Evolutionary conservation across 495 filamentous ascomycete species (phyloP).

Genomic region (Aspergillus sclerotioniger): DNA sequence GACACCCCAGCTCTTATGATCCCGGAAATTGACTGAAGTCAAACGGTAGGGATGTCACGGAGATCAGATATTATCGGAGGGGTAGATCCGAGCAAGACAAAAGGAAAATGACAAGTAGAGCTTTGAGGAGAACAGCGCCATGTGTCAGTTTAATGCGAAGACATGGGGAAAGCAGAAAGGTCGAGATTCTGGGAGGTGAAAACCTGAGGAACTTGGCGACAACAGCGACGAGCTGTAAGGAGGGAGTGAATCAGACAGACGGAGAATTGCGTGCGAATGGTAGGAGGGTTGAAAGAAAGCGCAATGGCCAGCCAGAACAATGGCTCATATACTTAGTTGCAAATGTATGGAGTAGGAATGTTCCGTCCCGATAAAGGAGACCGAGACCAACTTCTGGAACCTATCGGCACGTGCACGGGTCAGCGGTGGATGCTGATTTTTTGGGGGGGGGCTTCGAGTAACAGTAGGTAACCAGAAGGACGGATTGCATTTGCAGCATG

Average conservation of each 20-base stretch:
- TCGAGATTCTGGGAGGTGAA: slow-evolving; percentile 9
- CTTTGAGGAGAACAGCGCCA: slow-evolving; percentile 19
- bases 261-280: neutral
- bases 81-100: slow-evolving; percentile 10
- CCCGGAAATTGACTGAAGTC: neutral
- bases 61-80: slow-evolving; percentile 6
- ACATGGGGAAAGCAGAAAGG: neutral
- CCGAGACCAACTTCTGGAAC: neutral
- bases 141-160: slow-evolving; percentile 21
- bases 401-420: slow-evolving; percentile 17
- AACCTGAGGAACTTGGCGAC: neutral
- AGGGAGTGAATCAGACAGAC: neutral
- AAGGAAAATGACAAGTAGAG: slow-evolving; percentile 13
- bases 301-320: neutral
- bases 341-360: neutral
- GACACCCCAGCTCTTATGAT: neutral
- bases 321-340: neutral
- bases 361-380: slow-evolving; percentile 1
- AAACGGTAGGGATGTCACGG: neutral
- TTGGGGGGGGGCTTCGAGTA: neutral
- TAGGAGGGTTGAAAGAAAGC: neutral
- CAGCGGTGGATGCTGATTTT: neutral
- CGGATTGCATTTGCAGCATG: no score
- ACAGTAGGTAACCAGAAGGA: neutral
- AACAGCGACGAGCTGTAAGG: neutral